Conservation (phyloP, 2,329 filamentous ascomycete genomes). For the Microsporum ferrugineum region DNA sequence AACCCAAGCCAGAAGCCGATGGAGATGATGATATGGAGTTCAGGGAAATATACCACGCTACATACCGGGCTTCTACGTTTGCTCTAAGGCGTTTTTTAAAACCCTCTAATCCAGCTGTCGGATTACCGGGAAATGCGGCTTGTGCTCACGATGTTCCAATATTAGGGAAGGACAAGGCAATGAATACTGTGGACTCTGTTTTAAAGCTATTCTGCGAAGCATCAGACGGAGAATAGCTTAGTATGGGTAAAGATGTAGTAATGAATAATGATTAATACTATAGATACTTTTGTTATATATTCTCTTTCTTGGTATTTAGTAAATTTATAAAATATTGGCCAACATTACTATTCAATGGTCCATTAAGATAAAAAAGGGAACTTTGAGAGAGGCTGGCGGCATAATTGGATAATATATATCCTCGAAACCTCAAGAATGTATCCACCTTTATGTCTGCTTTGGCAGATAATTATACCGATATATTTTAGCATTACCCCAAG, state of each 20-base stretch:
- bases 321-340: no score
- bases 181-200: conserved; percentile 32
- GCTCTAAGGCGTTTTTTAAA: conserved; percentile 32
- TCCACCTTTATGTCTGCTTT: no score
- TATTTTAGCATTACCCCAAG: no score
- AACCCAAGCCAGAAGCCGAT: not conserved
- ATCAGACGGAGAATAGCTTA: not conserved
- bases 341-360: no score
- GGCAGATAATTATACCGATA: no score
- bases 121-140: conserved; percentile 9
- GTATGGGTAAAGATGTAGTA: not conserved
- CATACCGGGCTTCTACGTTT: conserved; percentile 34
- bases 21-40: conserved; percentile 31
- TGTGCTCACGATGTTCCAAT: conserved; percentile 15
- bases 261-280: not conserved
- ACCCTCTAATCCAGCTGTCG: conserved; percentile 8
- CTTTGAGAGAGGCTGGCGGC: no score
- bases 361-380: no score
- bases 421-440: no score
- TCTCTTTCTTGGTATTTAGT: not conserved
- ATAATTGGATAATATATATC: no score
- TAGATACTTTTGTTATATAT: not conserved
- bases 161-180: conserved; percentile 30
- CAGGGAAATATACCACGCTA: conserved; percentile 35
- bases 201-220: conserved; percentile 32